Evolutionary conservation across 2,329 filamentous ascomycete genomes (phyloP), one percentile per base, ranked within the genome.

Genomic region (Dactylellina sp.): DNA sequence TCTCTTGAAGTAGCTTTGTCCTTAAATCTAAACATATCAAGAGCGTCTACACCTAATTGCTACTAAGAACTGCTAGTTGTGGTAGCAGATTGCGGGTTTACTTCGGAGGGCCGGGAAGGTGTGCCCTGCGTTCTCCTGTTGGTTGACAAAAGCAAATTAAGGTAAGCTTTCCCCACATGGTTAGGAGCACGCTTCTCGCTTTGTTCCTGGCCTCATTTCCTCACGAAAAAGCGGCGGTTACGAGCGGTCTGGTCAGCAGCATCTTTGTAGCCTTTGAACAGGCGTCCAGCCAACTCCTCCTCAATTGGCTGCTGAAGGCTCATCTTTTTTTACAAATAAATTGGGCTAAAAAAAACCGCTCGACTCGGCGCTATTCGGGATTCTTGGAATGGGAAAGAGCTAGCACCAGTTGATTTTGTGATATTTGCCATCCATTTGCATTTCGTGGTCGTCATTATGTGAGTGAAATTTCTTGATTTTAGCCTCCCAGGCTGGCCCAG

Each of bases 161-260:
- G 44, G 53, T 28, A 59, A 53, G 53, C 35, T 59, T 32, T 68
- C 63, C 52, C 63, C 63, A 68, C 53, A 68, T 28, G 53, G 63
- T 60, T 68, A 68, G 63, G 32, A 2, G 52, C 46, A 59, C 39
- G 20, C 46, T 24, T 46, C 57, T 42, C 39, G 37, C 16, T 24
- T 59, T 37, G 62, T 44, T 47, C 63, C 62, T 68, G 63, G 52
- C 32, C 40, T 68, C 63, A 68, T 68, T 68, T 68, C 63, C 53
- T 57, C 37, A 18, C 50, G 44, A 25, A n/a, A 68, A 66, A 68
- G 63, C 63, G 63, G 63, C 63, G 63, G 63, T 50, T 68, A 59
- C 24, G 52, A 16, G 40, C 63, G 20, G 52, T 60, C 42, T 37
- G 35, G 22, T 39, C 44, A 40, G 52, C 49, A 50, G 49, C 24